Base-by-base conservation (phyloP, 2,329 filamentous ascomycete species). In the Ophiostoma sp. region DNA sequence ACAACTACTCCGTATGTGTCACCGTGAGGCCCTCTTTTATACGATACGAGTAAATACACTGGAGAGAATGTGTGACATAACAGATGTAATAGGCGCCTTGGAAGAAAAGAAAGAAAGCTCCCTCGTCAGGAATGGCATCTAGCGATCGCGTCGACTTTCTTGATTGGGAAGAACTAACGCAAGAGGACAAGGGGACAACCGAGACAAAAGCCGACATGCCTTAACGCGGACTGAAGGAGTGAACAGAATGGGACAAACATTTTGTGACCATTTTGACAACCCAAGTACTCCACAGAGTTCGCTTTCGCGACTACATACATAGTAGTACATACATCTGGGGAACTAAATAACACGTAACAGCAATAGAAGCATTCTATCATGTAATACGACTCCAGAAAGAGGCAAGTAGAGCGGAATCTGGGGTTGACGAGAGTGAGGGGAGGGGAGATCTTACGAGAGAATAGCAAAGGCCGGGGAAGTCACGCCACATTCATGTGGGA, bases 291-390 rank as follows among this genome's bases (percentile, higher is more conserved):
- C 44, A n/a, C 44, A 48, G 15, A 48, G 13, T 23, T 23, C 48
- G 48, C 41, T 44, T 44, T 31, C 27, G 3, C 27, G 27, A 31
- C 27, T 31, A 31, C 20, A 2, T 52, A 6, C 54, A 11, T 62
- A n/a, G n/a, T n/a, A n/a, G n/a, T 31, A 31, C 20, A 2, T 52
- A 6, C 54, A 11, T 62, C 57, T 13, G 57, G 57, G 57, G 27
- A 62, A 62, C 27, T 35, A 62, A 35, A 62, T 13, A 33, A 60
- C 27, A 62, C 57, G 27, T 62, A 62, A 62, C 57, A 62, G 57
- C 27, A 62, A 62, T 17, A 13, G 23, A 57, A 15, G 27, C 57
- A 62, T 62, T 33, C 57, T 62, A 35, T 62, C 57, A 62, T 62
- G 57, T 33, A 67, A 52, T 67, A 23, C 33, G 66, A 52, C 39